Evolutionary conservation across 805 yeast species (phyloP), one percentile per base, ranked within the genome.

Genomic region (Zygoascus biomembranicola): DNA sequence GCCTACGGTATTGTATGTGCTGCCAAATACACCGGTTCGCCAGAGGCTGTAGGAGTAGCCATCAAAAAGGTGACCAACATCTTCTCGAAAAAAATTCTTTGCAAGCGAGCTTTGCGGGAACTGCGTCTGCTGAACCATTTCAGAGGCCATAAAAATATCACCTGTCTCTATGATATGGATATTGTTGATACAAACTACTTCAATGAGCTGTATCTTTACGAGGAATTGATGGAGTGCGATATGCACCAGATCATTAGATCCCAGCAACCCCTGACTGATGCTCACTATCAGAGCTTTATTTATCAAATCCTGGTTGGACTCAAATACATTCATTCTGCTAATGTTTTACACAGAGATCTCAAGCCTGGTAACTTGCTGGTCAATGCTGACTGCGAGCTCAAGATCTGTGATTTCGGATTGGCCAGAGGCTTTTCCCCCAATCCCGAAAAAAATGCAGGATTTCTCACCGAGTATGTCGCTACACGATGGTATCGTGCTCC

Each of bases 401-500:
- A 92, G 66, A 79, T 92, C 51, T 90, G 97, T 69, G 98, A 92
- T 69, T 92, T 92, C 68, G 98, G 98, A 0, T 75, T 92, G 46
- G 97, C 98, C 1, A 54, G 85, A 84, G 63, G 87, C 55, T 77
- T 81, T 55, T 81, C 88, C 39, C 74, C 67, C 23, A 55, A 73
- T 73, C 65, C 67, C 52, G 84, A 84, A 62, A 84, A 82, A 63
- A 83, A 82, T 65, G 78, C 81, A 56, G 89, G 88, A 5, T 83
- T 82, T 67, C 85, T 92, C 95, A 92, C 98, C 2, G 98, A 92
- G 69, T 92, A 92, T 66, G 98, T 92, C 45, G 98, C 98, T 9
- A 92, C 98, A 2, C 75, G 98, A 59, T 92, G 98, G 97, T 92
- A 92, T 69, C 76, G 98, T 53, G 98, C 98, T 0, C 98, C 98